Evolutionary conservation across 2,329 filamentous ascomycete species (phyloP).

Genomic region (Alternaria consortialis): DNA sequence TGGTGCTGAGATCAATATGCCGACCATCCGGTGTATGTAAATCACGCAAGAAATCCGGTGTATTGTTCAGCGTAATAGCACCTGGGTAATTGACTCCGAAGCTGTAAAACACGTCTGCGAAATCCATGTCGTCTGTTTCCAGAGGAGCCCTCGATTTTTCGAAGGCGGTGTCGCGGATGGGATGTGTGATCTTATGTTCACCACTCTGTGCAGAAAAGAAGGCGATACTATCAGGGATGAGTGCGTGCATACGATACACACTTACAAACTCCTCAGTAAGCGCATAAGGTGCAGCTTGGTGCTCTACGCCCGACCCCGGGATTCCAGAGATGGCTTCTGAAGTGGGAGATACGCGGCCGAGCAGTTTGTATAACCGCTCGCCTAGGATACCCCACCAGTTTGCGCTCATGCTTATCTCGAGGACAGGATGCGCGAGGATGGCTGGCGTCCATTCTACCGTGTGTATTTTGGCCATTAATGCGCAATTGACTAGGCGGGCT

Average conservation of each 20-base stretch:
- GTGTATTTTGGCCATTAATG: slow-evolving; percentile 61
- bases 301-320: slow-evolving; percentile 51
- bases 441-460: slow-evolving; percentile 61
- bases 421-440: slow-evolving; percentile 56
- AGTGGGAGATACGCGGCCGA: slow-evolving; percentile 53
- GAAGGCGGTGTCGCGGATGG: slow-evolving; percentile 37
- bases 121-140: slow-evolving; percentile 18
- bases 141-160: slow-evolving; percentile 46
- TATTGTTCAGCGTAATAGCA: slow-evolving; percentile 55
- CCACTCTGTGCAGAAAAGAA: slow-evolving; percentile 46
- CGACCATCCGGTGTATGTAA: slow-evolving; percentile 55
- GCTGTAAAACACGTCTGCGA: slow-evolving; percentile 51
- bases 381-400: slow-evolving; percentile 60
- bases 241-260: slow-evolving; percentile 56
- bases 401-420: slow-evolving; percentile 56
- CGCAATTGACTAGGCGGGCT: slow-evolving; percentile 57
- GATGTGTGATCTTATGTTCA: slow-evolving; percentile 37
- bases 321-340: slow-evolving; percentile 54
- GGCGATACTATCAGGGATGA: slow-evolving; percentile 54
- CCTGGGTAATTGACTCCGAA: slow-evolving; percentile 61
- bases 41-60: slow-evolving; percentile 54
- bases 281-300: slow-evolving; percentile 53
- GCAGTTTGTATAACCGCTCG: slow-evolving; percentile 52
- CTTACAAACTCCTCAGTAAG: slow-evolving; percentile 58
- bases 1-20: slow-evolving; percentile 55